Base-by-base conservation (phyloP, 2,329 filamentous ascomycete species). In the Sclerotinia borealis region DNA sequence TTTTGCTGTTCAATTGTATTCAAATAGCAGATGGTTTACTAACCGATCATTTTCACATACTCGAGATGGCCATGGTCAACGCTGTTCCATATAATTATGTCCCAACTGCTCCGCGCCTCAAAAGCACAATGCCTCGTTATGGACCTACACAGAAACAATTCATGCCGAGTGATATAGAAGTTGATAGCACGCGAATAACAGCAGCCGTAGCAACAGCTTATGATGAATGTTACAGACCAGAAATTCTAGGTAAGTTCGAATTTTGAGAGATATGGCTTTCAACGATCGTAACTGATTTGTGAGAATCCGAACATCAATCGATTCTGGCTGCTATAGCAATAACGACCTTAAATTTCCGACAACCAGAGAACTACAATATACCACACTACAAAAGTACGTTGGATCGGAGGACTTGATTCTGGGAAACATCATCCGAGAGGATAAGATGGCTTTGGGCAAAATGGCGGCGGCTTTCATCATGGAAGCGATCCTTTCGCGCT, bases 51-150 rank as follows among this genome's bases (percentile, higher is more conserved):
- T 69, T 65, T 54, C 36, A 67, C 49, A 34, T 36, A 50, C 63
- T 67, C 51, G 13, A 63, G 51, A 63, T 56, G 27, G 52, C 60
- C 51, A 68, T 64, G 66, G 60, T 70, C 63, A 55, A 37, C 51
- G 48, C 59, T 25, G 64, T 59, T 54, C 43, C 55, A 2, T 69
- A 69, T 65, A 68, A 39, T 43, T 69, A 69, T 51, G 39, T 63
- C 48, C 67, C 65, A 66, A 70, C 62, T 67, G 11, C 64, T 67
- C 62, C 63, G 45, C 65, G 65, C 43, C 64, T 34, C 17, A 69
- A 68, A 61, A 68, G 58, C 39, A 34, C 39, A 65, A 50, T 19
- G 63, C 48, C 49, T 49, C 61, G n/a, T n/a, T n/a, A 58, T 61
- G 54, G 43, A 55, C 29, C 27, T 54, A 34, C 52, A 15, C 36